These are phyloP conservation scores for Heliocybe sulcata DNA, from an alignment of 1,284 basidiomycete species.

Conservation along the genomic window DNA sequence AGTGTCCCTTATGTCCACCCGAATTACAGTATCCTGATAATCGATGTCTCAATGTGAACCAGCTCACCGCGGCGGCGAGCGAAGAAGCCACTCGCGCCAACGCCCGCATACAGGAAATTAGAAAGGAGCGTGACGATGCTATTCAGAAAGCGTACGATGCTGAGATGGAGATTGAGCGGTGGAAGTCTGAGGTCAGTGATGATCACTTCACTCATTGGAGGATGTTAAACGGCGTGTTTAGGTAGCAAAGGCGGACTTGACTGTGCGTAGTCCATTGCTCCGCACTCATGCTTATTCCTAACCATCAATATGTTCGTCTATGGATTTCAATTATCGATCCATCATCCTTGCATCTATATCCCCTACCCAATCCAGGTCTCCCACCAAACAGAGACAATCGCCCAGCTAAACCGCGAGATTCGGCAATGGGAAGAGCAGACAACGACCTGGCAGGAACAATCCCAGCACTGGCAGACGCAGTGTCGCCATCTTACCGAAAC, in stretches of 20 bases:
- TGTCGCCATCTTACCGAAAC: constrained; percentile 44
- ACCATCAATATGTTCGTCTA: no score
- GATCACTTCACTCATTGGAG: background rate
- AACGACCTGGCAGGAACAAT: constrained; percentile 61
- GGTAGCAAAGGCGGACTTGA: constrained; percentile 50
- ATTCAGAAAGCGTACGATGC: constrained; percentile 35
- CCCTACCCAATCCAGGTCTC: constrained; percentile 42
- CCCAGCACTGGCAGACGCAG: constrained; percentile 61
- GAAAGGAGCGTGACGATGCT: constrained; percentile 48
- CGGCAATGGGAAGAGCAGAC: constrained; percentile 66
- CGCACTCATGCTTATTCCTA: constrained; percentile 3
- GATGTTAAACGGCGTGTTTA: constrained; percentile 17
- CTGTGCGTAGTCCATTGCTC: constrained; percentile 27
- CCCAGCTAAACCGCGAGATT: constrained; percentile 53
- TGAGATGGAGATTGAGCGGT: constrained; percentile 36
- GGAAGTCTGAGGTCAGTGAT: constrained; percentile 45
- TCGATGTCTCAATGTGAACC: no score
- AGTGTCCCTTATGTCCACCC: constrained; percentile 16
- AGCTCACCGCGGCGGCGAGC: constrained; percentile 22
- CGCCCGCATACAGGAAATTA: constrained; percentile 37
- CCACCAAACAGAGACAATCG: constrained; percentile 52
- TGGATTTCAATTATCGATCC: no score
- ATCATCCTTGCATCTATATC: no score
- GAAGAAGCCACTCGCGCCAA: constrained; percentile 35
- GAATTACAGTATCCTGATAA: constrained; percentile 15